Base-by-base conservation (phyloP, 768 basidiomycete species). In the Rhizopogon roseolus region DNA sequence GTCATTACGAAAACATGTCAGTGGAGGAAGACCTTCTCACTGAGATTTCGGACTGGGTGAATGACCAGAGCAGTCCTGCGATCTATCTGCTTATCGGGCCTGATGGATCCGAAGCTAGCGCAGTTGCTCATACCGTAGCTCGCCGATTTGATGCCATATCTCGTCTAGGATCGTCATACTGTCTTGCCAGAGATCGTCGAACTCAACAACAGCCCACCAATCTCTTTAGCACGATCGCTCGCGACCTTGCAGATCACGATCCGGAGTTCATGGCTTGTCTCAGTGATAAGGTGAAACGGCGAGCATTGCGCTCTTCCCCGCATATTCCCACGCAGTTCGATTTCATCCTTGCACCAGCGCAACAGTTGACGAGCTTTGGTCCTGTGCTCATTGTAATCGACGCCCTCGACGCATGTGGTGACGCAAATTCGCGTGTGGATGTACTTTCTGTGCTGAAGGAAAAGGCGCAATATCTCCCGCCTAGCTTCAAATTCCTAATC, bases 381-480 rank as follows among this genome's bases (percentile, higher is more conserved):
- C 65, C 61, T 16, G 51, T 68, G 11, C 40, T 66, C 16, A 50
- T 65, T 27, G 50, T 68, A 45, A 61, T 67, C 36, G 68, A 69
- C 32, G 67, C 55, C 6, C 41, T 66, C n/a, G 59, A 63, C 36
- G 62, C 57, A 42, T 57, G 57, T 50, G 51, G 52, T 41, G 45
- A 58, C 14, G 29, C 9, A n/a, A 16, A 17, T 25, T 17, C 27
- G 11, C 57, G 55, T 22, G 36, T 32, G 14, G 38, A 19, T 3
- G 50, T 65, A 19, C 61, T 68, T 13, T 5, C 19, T 10, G 34
- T 55, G n/a, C 68, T 75, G 5, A 68, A 73, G 3, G 74, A 68
- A 54, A 75, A 76, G 39, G 64, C 69, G 0, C 68, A 73, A 0
- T 70, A 75, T 39, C 68, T 77, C 29, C 73, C 76, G 0, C 57